Percentiles rank a stretch among this genome's conserved stretches.
phyloP scores from a whole-genome alignment of 768 basidiomycete genomes.

The Russula abietina region DNA sequence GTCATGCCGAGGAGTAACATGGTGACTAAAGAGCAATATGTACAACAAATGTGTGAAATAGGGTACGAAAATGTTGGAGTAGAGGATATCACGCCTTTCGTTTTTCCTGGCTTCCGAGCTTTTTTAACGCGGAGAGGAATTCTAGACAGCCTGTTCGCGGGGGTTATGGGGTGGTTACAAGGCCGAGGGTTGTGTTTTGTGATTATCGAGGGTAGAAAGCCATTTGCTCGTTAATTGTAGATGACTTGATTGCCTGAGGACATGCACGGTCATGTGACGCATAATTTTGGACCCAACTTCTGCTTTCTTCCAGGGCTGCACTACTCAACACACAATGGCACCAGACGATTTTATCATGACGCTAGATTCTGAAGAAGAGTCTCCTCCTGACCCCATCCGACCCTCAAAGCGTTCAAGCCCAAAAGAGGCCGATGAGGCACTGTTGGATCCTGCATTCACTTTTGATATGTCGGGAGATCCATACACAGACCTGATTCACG shows the following conservation, averaged over 20 bases:
- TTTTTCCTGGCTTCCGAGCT: slow-evolving; percentile 50
- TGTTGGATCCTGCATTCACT: slow-evolving; percentile 73
- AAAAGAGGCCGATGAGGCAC: slow-evolving; percentile 46
- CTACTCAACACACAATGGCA: slow-evolving; percentile 30
- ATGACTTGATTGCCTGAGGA: not conserved
- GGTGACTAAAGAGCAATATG: slow-evolving; percentile 42
- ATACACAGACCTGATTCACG: slow-evolving; percentile 49
- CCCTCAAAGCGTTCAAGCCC: slow-evolving; percentile 17
- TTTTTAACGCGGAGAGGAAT: slow-evolving; percentile 44
- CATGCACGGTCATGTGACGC: slow-evolving; percentile 11
- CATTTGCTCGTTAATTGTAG: not conserved
- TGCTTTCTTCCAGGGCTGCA: not conserved
- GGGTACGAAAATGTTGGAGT: slow-evolving; percentile 50
- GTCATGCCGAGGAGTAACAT: slow-evolving; percentile 47
- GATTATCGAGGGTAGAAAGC: slow-evolving; percentile 33
- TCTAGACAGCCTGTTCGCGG: slow-evolving; percentile 42
- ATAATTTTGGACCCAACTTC: not conserved
- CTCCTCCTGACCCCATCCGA: slow-evolving; percentile 6
- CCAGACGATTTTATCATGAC: slow-evolving; percentile 75
- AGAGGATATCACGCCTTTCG: slow-evolving; percentile 51
- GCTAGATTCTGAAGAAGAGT: slow-evolving; percentile 68
- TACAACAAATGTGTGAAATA: slow-evolving; percentile 38
- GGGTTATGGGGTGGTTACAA: slow-evolving; percentile 35
- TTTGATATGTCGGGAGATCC: slow-evolving; percentile 77
- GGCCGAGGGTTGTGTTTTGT: slow-evolving; percentile 44